Conservation (phyloP, 768 basidiomycete genomes). For the Gautieria morchelliformis region DNA sequence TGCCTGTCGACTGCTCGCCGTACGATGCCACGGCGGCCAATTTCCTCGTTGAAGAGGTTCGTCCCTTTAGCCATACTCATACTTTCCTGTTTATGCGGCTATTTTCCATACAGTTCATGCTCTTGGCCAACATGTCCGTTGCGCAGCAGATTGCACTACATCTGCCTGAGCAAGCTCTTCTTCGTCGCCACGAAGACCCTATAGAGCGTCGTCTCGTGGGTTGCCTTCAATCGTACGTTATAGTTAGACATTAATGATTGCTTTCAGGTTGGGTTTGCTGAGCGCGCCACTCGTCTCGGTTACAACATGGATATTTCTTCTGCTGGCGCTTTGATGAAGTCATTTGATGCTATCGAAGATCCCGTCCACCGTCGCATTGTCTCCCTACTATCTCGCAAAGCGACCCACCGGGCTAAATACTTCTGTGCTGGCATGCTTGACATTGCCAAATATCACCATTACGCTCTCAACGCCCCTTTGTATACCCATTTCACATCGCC, state of each 20-base stretch:
- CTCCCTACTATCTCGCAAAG: slow-evolving; percentile 76
- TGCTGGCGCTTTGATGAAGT: slow-evolving; percentile 74
- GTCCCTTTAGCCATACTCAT: slow-evolving; percentile 10
- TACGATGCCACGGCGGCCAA: slow-evolving; percentile 64
- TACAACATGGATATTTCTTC: slow-evolving; percentile 73
- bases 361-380: slow-evolving; percentile 69
- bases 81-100: slow-evolving; percentile 4
- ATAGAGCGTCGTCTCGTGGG: slow-evolving; percentile 83
- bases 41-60: slow-evolving; percentile 80
- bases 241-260: slow-evolving; percentile 7
- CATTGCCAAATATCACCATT: slow-evolving; percentile 95
- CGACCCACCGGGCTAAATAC: slow-evolving; percentile 93
- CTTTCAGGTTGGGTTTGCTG: slow-evolving; percentile 58
- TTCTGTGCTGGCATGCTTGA: slow-evolving; percentile 99
- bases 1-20: slow-evolving; percentile 71
- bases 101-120: slow-evolving; percentile 63
- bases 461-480: slow-evolving; percentile 79
- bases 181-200: slow-evolving; percentile 89
- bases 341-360: slow-evolving; percentile 66
- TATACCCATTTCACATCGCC: slow-evolving; percentile 94
- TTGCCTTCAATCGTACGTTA: slow-evolving; percentile 4
- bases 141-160: slow-evolving; percentile 91
- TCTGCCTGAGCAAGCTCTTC: slow-evolving; percentile 92
- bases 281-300: slow-evolving; percentile 78
- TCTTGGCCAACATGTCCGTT: slow-evolving; percentile 80